phyloP scores from a whole-genome alignment of 2,329 filamentous ascomycete genomes.

The Aspergillus fumigatiaffinis region DNA sequence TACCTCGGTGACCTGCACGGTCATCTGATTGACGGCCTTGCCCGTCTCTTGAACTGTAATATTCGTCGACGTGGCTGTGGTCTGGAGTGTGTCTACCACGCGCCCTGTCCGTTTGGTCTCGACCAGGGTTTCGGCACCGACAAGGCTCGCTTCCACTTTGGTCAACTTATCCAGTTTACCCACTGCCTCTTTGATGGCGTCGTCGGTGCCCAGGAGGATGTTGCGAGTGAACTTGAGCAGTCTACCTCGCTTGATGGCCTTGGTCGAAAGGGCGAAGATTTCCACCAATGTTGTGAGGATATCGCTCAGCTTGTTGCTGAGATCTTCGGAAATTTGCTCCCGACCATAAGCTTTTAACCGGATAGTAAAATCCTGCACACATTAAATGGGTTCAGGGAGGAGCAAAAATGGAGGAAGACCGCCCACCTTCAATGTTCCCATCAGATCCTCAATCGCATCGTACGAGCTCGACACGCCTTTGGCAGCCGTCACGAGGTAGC shows the following conservation, averaged over 20 bases:
- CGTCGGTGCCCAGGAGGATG: conserved; percentile 39
- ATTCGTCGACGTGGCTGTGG: conserved; percentile 1
- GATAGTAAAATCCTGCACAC: conserved; percentile 8
- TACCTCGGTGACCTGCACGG: conserved; percentile 5
- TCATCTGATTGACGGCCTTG: conserved; percentile 6
- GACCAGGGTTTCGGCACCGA: conserved; percentile 31
- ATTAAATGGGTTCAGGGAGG: not conserved
- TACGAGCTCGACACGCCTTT: conserved; percentile 45
- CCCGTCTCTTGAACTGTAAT: conserved; percentile 3
- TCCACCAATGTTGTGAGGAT: conserved; percentile 46
- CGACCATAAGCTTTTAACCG: conserved; percentile 7
- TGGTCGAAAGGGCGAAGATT: conserved; percentile 43
- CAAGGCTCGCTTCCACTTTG: conserved; percentile 41
- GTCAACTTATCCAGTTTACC: conserved; percentile 42
- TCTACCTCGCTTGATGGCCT: conserved; percentile 41
- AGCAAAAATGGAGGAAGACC: not conserved
- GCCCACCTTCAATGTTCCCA: conserved; percentile 28
- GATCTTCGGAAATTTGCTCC: conserved; percentile 2
- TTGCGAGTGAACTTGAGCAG: conserved; percentile 41
- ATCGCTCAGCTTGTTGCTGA: conserved; percentile 37
- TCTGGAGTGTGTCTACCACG: conserved; percentile 4
- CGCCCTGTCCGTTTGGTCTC: conserved; percentile 8
- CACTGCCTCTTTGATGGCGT: conserved; percentile 39
- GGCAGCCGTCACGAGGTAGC: conserved; percentile 44
- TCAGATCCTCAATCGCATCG: conserved; percentile 45